These are phyloP conservation scores for Ilyonectria sp. DNA, from an alignment of 2,329 filamentous ascomycete species.

Conservation along the genomic window DNA sequence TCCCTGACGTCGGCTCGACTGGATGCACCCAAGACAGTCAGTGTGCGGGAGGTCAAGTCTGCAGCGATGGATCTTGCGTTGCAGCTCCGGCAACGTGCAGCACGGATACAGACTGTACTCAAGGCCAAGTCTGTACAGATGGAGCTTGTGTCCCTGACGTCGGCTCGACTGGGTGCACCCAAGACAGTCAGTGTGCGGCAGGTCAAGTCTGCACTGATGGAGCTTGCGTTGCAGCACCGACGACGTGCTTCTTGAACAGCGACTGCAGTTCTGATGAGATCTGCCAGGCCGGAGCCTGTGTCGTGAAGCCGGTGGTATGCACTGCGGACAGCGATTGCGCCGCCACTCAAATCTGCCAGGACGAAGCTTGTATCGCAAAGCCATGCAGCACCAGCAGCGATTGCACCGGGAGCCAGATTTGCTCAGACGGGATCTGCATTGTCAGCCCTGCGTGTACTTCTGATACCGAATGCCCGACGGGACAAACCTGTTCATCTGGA, in stretches of 20 bases:
- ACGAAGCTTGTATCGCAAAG: conserved; percentile 4
- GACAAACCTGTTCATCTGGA: background rate
- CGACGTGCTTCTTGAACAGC: background rate
- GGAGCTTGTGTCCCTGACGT: background rate
- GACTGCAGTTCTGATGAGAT: background rate
- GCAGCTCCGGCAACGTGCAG: background rate
- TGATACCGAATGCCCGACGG: background rate
- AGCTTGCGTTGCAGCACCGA: background rate
- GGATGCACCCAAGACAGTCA: background rate
- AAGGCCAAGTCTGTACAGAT: background rate
- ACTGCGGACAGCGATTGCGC: background rate
- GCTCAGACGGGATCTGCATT: conserved; percentile 10
- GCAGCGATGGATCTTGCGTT: conserved; percentile 6
- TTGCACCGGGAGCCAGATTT: conserved; percentile 1
- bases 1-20: background rate
- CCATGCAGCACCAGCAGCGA: background rate
- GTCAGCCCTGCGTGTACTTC: background rate
- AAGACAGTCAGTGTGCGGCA: background rate
- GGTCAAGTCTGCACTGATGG: background rate
- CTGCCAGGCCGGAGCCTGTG: conserved; percentile 12
- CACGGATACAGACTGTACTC: background rate
- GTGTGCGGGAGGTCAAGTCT: background rate
- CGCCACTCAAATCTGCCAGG: background rate
- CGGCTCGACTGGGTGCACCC: background rate
- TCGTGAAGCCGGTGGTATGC: background rate